A percentile compares a stretch with the other conserved stretches of the same genome.
These are phyloP conservation scores for Dalbergia oliveri DNA, from an alignment of 306 rosid species.

Conservation along the genomic window DNA sequence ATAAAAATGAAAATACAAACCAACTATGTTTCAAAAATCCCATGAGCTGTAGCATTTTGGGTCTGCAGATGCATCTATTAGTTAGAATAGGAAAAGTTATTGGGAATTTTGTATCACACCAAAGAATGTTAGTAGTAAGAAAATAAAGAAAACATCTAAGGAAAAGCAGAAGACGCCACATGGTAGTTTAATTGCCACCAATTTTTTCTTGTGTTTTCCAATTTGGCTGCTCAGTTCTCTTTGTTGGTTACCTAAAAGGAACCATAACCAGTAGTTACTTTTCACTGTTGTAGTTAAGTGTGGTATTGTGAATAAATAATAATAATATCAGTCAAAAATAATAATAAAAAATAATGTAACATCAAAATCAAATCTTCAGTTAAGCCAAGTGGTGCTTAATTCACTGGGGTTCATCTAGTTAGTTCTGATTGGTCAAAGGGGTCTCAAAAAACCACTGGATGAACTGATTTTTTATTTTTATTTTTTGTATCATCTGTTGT, in stretches of 20 bases:
- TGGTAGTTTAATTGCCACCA: constrained; percentile 37
- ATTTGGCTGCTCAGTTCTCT: constrained; percentile 1
- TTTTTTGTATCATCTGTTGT: background rate
- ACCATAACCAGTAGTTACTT: constrained; percentile 9
- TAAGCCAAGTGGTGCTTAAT: background rate
- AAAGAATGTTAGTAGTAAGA: background rate
- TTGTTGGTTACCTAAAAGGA: constrained; percentile 47
- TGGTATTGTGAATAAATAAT: background rate
- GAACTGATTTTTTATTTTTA: too few relatives aligned
- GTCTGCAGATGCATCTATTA: too few relatives aligned
- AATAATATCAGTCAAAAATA: background rate
- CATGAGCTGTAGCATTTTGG: too few relatives aligned
- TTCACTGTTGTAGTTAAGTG: constrained; percentile 23
- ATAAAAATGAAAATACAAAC: too few relatives aligned
- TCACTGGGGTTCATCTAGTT: constrained; percentile 1
- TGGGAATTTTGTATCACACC: background rate
- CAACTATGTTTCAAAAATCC: too few relatives aligned
- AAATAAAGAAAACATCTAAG: background rate
- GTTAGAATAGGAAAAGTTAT: background rate
- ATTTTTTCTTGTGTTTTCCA: constrained; percentile 13
- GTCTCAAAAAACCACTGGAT: too few relatives aligned
- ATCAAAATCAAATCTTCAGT: background rate
- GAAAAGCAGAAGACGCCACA: constrained; percentile 13
- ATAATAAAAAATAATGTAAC: background rate
- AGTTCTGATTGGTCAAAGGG: constrained; percentile 20